Evolutionary conservation across 768 basidiomycete species (phyloP).

Genomic region (Cyathus striatus): DNA sequence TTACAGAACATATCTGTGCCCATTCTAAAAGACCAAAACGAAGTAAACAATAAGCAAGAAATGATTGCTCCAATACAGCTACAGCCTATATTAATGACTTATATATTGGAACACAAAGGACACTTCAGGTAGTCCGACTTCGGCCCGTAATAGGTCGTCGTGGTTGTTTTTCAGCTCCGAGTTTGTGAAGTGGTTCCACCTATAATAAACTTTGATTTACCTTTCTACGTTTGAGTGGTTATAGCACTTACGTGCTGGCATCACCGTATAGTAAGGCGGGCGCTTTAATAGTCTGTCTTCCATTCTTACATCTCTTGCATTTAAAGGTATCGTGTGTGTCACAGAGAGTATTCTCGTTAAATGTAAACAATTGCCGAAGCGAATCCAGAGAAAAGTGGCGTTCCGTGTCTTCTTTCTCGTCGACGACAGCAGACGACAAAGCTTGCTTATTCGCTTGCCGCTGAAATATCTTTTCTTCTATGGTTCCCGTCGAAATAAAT

Average conservation of each 20-base stretch:
- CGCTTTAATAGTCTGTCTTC: constrained; percentile 77
- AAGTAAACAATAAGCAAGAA: too few species aligned
- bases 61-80: not conserved
- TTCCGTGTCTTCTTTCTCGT: constrained; percentile 93
- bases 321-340: constrained; percentile 99
- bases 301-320: constrained; percentile 86
- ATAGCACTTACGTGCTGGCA: constrained; percentile 82
- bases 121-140: constrained; percentile 77
- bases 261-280: constrained; percentile 92
- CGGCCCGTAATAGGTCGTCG: constrained; percentile 90
- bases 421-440: constrained; percentile 95
- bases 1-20: too few species aligned
- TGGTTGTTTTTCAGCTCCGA: constrained; percentile 85
- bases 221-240: not conserved
- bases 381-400: constrained; percentile 91
- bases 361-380: constrained; percentile 85
- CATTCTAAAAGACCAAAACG: too few species aligned
- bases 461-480: constrained; percentile 99
- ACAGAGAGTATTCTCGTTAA: constrained; percentile 80
- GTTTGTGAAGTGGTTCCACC: constrained; percentile 98
- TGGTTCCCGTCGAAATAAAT: constrained; percentile 94
- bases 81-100: constrained; percentile 53
- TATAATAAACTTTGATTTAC: constrained; percentile 19
- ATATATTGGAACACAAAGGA: constrained; percentile 97
- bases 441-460: constrained; percentile 95